Conservation (phyloP, 768 basidiomycete species). For the Tylopilus rubrobrunneus region DNA sequence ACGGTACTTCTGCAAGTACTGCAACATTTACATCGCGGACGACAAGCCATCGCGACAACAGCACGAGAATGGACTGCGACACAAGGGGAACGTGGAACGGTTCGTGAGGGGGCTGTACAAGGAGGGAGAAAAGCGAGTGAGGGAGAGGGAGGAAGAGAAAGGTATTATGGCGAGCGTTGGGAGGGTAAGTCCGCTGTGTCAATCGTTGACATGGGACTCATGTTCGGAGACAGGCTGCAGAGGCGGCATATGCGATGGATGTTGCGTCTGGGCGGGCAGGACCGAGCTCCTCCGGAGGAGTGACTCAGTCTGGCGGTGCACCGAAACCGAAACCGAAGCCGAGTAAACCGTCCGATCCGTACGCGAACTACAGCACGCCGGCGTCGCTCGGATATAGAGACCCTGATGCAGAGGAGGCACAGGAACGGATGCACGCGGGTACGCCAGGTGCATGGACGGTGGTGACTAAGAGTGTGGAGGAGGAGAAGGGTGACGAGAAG, state of each 20-base stretch:
- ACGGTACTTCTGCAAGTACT: conserved; percentile 95
- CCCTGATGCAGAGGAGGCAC: conserved; percentile 69
- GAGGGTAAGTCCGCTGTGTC: conserved; percentile 41
- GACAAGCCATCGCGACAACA: conserved; percentile 88
- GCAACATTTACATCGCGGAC: conserved; percentile 94
- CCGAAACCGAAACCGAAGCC: conserved; percentile 38
- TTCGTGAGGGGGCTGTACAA: conserved; percentile 94
- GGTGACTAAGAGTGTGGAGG: conserved; percentile 32
- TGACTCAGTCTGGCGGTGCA: conserved; percentile 18
- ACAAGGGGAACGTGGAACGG: conserved; percentile 92
- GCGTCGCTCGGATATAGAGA: conserved; percentile 78
- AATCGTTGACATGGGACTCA: neutral
- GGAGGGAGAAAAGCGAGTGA: conserved; percentile 81
- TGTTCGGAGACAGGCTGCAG: conserved; percentile 54
- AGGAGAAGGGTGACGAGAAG: neutral
- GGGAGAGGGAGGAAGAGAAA: conserved; percentile 80
- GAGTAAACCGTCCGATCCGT: conserved; percentile 57
- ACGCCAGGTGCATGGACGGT: conserved; percentile 77
- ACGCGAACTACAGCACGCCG: conserved; percentile 85
- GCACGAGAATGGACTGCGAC: conserved; percentile 90
- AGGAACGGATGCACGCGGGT: conserved; percentile 60
- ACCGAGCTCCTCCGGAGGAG: conserved; percentile 11
- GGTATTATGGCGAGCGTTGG: conserved; percentile 85
- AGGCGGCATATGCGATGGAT: conserved; percentile 75
- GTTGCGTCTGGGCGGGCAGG: conserved; percentile 61